Evolutionary conservation across 805 yeast species (phyloP).

Genomic region (Hanseniaspora pseudoguilliermondii): DNA sequence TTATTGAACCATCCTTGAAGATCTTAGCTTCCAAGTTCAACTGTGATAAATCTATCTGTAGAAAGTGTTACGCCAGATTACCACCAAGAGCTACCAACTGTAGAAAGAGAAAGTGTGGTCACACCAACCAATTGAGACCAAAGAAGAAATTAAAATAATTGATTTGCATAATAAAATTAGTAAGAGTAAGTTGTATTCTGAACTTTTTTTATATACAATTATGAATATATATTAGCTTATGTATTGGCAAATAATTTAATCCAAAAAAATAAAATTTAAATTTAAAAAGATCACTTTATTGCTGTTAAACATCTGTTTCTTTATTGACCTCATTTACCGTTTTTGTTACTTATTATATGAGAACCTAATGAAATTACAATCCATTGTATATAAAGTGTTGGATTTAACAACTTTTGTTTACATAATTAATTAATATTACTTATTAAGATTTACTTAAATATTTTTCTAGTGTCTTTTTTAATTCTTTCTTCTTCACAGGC

Average conservation of each 20-base stretch:
- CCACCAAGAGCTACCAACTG: conserved; percentile 99
- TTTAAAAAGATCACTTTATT: too few relatives aligned
- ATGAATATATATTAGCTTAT: neutral
- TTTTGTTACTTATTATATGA: too few relatives aligned
- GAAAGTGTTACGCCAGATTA: conserved; percentile 99
- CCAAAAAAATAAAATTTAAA: too few relatives aligned
- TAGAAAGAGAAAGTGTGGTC: conserved; percentile 99
- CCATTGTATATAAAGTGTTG: too few relatives aligned
- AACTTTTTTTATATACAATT: neutral
- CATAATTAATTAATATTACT: neutral
- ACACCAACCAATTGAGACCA: conserved; percentile 99
- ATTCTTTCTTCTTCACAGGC: conserved; percentile 64
- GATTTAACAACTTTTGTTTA: neutral
- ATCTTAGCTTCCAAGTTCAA: conserved; percentile 98
- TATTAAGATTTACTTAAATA: conserved; percentile 16
- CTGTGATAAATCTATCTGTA: conserved; percentile 98
- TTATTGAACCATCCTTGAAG: conserved; percentile 98
- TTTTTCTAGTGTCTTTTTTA: conserved; percentile 40
- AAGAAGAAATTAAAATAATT: conserved; percentile 96
- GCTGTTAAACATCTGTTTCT: too few relatives aligned
- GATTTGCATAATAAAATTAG: conserved; percentile 27
- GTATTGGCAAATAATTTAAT: neutral
- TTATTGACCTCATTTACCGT: too few relatives aligned
- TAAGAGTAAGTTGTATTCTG: neutral
- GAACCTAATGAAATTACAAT: too few relatives aligned